Evolutionary conservation across 208 protist genomes (phyloP).

Genomic region (Trypanosomatidae sp.): DNA sequence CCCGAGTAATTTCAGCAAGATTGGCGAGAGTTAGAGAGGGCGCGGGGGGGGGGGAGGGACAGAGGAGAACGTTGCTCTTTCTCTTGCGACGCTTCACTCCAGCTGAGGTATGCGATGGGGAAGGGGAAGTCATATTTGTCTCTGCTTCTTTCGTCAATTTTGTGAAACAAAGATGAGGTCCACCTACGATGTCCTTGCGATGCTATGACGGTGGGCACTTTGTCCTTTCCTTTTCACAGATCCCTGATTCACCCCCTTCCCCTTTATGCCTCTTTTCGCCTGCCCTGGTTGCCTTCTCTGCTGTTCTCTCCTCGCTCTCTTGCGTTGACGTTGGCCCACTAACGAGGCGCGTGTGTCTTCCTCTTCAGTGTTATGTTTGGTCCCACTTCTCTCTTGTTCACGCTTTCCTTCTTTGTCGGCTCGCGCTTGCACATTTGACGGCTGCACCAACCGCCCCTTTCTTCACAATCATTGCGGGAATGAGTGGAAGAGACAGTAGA

Average conservation of each 20-base stretch:
- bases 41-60: not conserved
- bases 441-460: not conserved
- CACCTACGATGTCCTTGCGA: not conserved
- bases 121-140: not conserved
- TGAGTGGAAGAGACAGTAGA: not conserved
- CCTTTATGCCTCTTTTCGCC: not conserved
- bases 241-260: not conserved
- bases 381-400: not conserved
- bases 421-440: not conserved
- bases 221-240: not conserved
- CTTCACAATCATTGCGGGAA: not conserved
- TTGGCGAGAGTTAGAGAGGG: not conserved
- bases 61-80: not conserved
- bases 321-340: not conserved
- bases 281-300: not conserved
- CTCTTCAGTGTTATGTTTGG: too few species aligned
- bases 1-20: not conserved
- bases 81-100: not conserved
- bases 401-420: not conserved
- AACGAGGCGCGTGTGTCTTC: not conserved
- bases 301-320: not conserved
- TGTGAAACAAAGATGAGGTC: not conserved
- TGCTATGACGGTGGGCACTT: not conserved
- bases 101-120: not conserved
- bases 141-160: too few species aligned